Evolutionary conservation across 202 grass and related monocot genomes (phyloP).

Genomic region (Elaeis oleifera): DNA sequence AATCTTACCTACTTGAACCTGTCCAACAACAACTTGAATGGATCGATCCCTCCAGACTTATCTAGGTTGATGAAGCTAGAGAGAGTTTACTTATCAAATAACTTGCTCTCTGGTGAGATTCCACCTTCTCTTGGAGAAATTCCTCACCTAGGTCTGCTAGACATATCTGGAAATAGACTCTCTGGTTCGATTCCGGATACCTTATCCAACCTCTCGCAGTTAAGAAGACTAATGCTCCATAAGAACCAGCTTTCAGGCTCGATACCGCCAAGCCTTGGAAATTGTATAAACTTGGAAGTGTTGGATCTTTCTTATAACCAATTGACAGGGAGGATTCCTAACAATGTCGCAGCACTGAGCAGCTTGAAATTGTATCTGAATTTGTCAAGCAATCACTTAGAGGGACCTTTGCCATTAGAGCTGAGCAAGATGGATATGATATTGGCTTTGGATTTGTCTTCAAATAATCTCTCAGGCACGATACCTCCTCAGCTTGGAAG

Average conservation of each 20-base stretch:
- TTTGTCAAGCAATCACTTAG: conserved; percentile 49
- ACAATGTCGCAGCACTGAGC: conserved; percentile 27
- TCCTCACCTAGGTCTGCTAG: conserved; percentile 51
- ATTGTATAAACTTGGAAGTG: conserved; percentile 61
- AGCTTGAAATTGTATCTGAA: conserved; percentile 53
- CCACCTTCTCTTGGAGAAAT: conserved; percentile 46
- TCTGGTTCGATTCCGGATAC: conserved; percentile 43
- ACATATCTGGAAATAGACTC: conserved; percentile 59
- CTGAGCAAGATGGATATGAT: conserved; percentile 69
- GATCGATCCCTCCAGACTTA: conserved; percentile 54
- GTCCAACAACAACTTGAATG: conserved; percentile 76
- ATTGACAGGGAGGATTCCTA: conserved; percentile 47
- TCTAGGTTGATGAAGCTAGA: conserved; percentile 53
- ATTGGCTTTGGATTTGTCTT: conserved; percentile 66
- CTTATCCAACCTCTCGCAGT: conserved; percentile 62
- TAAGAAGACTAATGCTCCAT: conserved; percentile 50
- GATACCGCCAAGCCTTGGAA: conserved; percentile 50
- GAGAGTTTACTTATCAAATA: conserved; percentile 56
- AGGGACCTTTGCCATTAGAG: conserved; percentile 55
- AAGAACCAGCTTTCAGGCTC: conserved; percentile 52
- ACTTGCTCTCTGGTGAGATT: conserved; percentile 65
- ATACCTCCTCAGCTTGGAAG: conserved; percentile 54
- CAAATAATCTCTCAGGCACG: conserved; percentile 45
- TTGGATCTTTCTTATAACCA: conserved; percentile 74
- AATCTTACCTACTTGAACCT: conserved; percentile 84